These are phyloP conservation scores for Sistotremastrum suecicum DNA, from an alignment of 768 basidiomycete genomes.

Conservation along the genomic window DNA sequence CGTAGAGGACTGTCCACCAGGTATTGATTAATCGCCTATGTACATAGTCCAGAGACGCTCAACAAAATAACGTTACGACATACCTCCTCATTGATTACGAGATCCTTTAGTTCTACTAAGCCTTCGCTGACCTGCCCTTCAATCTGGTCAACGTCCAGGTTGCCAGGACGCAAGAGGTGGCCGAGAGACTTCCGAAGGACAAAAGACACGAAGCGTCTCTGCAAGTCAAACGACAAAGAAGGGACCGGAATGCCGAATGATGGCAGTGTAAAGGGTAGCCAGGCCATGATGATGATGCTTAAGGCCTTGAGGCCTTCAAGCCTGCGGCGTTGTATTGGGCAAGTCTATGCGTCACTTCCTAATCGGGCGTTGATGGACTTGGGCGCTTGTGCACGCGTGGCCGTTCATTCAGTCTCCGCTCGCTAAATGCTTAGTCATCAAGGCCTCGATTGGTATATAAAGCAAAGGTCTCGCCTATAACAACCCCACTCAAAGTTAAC, in stretches of 20 bases:
- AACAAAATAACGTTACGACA: conserved; percentile 16
- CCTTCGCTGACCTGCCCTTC: conserved; percentile 91
- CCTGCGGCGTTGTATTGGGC: no score
- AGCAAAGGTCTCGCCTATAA: no score
- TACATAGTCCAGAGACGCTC: conserved; percentile 2
- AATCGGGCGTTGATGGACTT: no score
- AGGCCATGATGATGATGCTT: no score
- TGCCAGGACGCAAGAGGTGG: conserved; percentile 77
- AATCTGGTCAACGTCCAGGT: conserved; percentile 74
- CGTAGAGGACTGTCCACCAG: conserved; percentile 50
- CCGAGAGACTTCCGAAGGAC: conserved; percentile 72
- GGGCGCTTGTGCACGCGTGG: no score
- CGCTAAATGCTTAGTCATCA: no score
- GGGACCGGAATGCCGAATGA: not conserved
- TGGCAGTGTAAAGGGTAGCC: not conserved
- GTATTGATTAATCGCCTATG: conserved; percentile 66
- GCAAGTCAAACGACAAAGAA: conserved; percentile 29
- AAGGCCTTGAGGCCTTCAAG: no score
- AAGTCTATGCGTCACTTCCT: no score
- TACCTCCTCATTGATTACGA: conserved; percentile 67
- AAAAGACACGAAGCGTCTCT: conserved; percentile 83
- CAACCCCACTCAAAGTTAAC: no score
- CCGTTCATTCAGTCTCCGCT: no score
- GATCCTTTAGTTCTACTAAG: conserved; percentile 70
- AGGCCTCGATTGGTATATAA: no score